Percentiles rank a stretch among this genome's conserved stretches.
Evolutionary conservation across 495 filamentous ascomycete species (phyloP).

Genomic region (Mycothermus thermophilus): DNA sequence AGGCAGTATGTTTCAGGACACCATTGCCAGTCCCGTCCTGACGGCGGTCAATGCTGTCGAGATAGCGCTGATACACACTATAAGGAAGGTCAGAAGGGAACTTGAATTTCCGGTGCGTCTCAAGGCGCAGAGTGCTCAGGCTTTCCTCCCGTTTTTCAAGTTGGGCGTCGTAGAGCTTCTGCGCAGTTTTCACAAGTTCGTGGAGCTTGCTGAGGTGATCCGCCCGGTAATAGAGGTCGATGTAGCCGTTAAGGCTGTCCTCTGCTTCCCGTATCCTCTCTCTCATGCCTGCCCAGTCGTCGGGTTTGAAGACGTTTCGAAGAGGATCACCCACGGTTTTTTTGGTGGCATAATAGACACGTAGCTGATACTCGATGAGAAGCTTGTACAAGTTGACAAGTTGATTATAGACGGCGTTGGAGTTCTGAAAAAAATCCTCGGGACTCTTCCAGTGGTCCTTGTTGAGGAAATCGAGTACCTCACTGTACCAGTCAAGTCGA

Average conservation of each 20-base stretch:
- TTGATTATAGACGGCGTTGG: conserved; percentile 3
- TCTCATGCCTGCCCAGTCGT: conserved; percentile 13
- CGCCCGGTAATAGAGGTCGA: conserved; percentile 11
- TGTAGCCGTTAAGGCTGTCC: conserved; percentile 8
- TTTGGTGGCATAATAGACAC: conserved; percentile 12
- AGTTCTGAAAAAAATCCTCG: conserved; percentile 5
- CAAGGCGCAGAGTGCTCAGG: conserved; percentile 8
- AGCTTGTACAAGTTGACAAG: conserved; percentile 10
- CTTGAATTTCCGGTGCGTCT: conserved; percentile 12
- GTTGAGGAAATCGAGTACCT: conserved; percentile 12
- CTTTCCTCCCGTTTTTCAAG: conserved; percentile 14
- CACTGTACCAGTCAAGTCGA: conserved; percentile 11
- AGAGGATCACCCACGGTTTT: conserved; percentile 6
- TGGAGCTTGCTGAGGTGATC: conserved; percentile 12
- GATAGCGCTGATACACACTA: conserved; percentile 11
- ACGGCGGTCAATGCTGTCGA: conserved; percentile 11
- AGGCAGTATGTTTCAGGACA: conserved; percentile 7
- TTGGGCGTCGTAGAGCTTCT: too few relatives aligned
- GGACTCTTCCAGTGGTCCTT: conserved; percentile 9
- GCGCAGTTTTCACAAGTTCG: too few relatives aligned
- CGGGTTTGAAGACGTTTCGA: conserved; percentile 11
- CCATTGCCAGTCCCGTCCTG: conserved; percentile 7
- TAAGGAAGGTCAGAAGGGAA: conserved; percentile 15
- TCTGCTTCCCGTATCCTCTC: conserved; percentile 8
- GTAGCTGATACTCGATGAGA: conserved; percentile 12